Evolutionary conservation across 179 eudicot genomes (phyloP).

Genomic region (Heliamphora pulchella): DNA sequence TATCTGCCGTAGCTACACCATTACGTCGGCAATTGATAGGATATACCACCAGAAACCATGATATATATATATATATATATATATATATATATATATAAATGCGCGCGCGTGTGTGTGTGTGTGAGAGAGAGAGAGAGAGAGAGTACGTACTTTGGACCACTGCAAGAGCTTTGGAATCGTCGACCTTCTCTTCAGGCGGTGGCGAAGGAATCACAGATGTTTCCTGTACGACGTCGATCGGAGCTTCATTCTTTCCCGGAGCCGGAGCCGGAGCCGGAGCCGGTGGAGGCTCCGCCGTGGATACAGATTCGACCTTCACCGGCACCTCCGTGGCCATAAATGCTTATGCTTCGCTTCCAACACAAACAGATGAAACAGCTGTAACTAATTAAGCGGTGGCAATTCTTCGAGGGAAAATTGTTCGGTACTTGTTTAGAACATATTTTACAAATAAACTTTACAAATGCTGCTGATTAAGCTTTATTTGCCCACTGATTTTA

Average conservation of each 20-base stretch:
- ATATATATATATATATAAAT: not conserved
- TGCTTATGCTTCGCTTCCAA: no score
- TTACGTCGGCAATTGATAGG: not conserved
- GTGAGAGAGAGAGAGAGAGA: conserved; percentile 18
- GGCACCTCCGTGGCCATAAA: conserved; percentile 14
- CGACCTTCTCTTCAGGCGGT: conserved; percentile 13
- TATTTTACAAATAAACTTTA: no score
- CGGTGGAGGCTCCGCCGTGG: conserved; percentile 10
- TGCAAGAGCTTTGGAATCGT: conserved; percentile 20
- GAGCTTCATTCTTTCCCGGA: conserved; percentile 4
- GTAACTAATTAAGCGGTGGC: no score
- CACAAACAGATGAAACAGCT: no score
- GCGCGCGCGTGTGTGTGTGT: not conserved
- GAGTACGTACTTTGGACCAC: conserved; percentile 8
- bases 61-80: not conserved
- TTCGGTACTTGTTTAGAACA: no score
- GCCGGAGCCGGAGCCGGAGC: not conserved
- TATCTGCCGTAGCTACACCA: not conserved
- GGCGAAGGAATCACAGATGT: conserved; percentile 17
- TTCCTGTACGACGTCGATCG: conserved; percentile 20
- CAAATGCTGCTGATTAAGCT: no score
- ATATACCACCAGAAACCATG: not conserved
- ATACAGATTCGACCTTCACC: conserved; percentile 10
- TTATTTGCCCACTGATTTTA: no score
- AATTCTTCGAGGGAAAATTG: no score